phyloP scores from a whole-genome alignment of 2,329 filamentous ascomycete genomes.

The Fonsecaea monophora region DNA sequence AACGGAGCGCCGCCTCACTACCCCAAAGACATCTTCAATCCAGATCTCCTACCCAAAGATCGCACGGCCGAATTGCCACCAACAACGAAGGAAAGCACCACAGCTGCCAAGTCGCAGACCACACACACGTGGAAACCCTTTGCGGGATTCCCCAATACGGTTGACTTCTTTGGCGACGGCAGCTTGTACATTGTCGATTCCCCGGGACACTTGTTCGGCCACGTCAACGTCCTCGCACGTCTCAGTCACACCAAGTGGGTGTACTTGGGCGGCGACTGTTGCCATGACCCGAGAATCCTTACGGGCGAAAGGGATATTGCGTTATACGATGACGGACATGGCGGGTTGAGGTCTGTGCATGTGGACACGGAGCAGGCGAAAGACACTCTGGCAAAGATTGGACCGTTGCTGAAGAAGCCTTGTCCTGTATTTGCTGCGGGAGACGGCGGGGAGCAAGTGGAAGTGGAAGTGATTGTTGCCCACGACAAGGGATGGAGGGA shows the following conservation, averaged over 20 bases:
- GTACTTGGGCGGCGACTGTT: slow-evolving; percentile 46
- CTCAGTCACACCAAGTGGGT: slow-evolving; percentile 43
- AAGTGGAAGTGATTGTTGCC: slow-evolving; percentile 39
- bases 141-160: slow-evolving; percentile 53
- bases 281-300: slow-evolving; percentile 44
- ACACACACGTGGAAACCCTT: slow-evolving; percentile 51
- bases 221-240: slow-evolving; percentile 44
- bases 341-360: slow-evolving; percentile 59
- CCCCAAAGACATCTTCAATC: slow-evolving; percentile 41
- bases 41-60: slow-evolving; percentile 43
- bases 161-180: slow-evolving; percentile 54
- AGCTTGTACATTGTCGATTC: slow-evolving; percentile 44
- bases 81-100: slow-evolving; percentile 36
- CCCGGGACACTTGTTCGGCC: slow-evolving; percentile 45
- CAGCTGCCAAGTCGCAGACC: slow-evolving; percentile 37
- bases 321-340: slow-evolving; percentile 56
- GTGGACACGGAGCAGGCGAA: slow-evolving; percentile 55
- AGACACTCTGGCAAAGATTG: slow-evolving; percentile 52
- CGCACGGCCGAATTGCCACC: slow-evolving; percentile 51
- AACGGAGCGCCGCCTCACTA: slow-evolving; percentile 43
- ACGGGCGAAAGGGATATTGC: slow-evolving; percentile 57
- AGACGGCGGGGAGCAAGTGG: slow-evolving; percentile 11
- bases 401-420: slow-evolving; percentile 30
- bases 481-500: slow-evolving; percentile 38
- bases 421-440: slow-evolving; percentile 20